These are phyloP conservation scores for Tricladium varicosporioides DNA, from an alignment of 2,329 filamentous ascomycete genomes.

Conservation along the genomic window DNA sequence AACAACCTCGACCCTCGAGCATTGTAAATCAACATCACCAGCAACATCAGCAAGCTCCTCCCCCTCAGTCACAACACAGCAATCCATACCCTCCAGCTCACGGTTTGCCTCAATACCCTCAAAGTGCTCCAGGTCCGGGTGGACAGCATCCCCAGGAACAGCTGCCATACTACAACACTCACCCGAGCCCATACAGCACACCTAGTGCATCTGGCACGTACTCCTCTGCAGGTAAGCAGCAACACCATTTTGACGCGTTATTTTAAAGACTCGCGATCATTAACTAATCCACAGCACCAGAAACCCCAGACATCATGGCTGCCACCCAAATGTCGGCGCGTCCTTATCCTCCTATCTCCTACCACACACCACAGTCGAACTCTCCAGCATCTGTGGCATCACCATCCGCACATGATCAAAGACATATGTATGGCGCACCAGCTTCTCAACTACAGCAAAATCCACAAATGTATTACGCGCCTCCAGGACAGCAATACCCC, in stretches of 20 bases:
- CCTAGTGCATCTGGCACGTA: constrained; percentile 81
- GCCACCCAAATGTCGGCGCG: constrained; percentile 62
- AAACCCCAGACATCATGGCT: constrained; percentile 67
- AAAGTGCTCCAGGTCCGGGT: constrained; percentile 59
- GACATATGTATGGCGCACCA: constrained; percentile 81
- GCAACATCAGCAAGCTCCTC: constrained; percentile 60
- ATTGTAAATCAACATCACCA: constrained; percentile 66
- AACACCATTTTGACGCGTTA: constrained; percentile 5
- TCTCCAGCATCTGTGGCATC: constrained; percentile 92
- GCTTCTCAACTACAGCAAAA: constrained; percentile 77
- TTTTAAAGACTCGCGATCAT: constrained; percentile 1
- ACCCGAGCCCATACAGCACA: constrained; percentile 80
- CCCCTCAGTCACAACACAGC: constrained; percentile 57
- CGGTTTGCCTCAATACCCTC: constrained; percentile 67
- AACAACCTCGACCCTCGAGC: constrained; percentile 69
- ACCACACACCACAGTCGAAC: constrained; percentile 93
- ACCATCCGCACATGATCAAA: constrained; percentile 83
- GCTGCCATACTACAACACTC: constrained; percentile 75
- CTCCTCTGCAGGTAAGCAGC: constrained; percentile 71
- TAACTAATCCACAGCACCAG: constrained; percentile 37
- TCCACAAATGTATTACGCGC: constrained; percentile 70
- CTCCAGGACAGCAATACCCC: constrained; percentile 58
- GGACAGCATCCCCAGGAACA: constrained; percentile 60
- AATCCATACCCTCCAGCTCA: constrained; percentile 68
- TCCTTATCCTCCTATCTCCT: constrained; percentile 80